phyloP scores from a whole-genome alignment of 768 basidiomycete species.

The Suillus subaureus region DNA sequence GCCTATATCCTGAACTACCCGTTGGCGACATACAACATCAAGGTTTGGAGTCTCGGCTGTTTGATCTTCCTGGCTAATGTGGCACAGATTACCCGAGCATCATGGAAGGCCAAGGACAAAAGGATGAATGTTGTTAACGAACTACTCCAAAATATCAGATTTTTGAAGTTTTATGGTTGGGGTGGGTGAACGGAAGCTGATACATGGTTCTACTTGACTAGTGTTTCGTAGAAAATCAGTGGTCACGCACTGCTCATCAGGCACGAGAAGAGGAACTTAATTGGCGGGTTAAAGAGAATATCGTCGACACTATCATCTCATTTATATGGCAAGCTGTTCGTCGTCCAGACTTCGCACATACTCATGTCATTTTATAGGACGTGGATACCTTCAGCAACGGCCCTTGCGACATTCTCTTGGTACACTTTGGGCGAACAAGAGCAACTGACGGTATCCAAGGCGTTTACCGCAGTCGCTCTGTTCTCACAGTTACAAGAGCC shows the following conservation, averaged over 20 bases:
- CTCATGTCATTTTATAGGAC: conserved; percentile 44
- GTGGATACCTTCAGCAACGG: conserved; percentile 74
- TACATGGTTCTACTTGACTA: conserved; percentile 1
- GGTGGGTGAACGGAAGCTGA: conserved; percentile 40
- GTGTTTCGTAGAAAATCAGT: conserved; percentile 51
- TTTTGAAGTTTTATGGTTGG: conserved; percentile 79
- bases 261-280: conserved; percentile 64
- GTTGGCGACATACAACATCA: conserved; percentile 65
- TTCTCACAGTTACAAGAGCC: conserved; percentile 73
- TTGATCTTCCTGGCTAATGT: not conserved
- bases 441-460: conserved; percentile 73
- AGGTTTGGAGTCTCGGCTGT: conserved; percentile 40
- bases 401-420: conserved; percentile 61
- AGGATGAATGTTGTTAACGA: conserved; percentile 77
- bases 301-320: conserved; percentile 59
- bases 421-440: conserved; percentile 69
- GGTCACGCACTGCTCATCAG: conserved; percentile 54
- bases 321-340: conserved; percentile 60
- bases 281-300: conserved; percentile 68
- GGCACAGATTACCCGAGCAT: conserved; percentile 52
- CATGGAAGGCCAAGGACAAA: conserved; percentile 65
- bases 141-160: conserved; percentile 71
- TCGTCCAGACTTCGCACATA: not conserved
- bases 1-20: conserved; percentile 69
- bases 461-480: conserved; percentile 78